Evolutionary conservation across 2,329 filamentous ascomycete species (phyloP).

Genomic region (Helotiales sp.): DNA sequence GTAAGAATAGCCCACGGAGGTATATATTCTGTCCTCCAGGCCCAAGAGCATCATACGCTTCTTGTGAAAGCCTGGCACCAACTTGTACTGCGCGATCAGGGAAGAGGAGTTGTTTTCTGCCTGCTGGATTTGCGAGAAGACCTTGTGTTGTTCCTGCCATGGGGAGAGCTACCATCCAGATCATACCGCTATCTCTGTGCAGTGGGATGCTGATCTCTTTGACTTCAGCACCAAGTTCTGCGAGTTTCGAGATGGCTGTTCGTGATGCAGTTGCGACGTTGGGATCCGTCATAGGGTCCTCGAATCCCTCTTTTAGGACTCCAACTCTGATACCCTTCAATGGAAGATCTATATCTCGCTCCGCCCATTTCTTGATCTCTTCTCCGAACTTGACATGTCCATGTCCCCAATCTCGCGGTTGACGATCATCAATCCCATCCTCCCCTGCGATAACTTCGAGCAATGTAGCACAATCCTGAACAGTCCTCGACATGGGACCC

Average conservation of each 20-base stretch:
- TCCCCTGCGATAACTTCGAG: slow-evolving; percentile 48
- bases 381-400: slow-evolving; percentile 19
- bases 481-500: slow-evolving; percentile 44
- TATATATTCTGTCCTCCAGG: slow-evolving; percentile 55
- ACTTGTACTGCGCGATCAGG: slow-evolving; percentile 16
- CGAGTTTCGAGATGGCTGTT: slow-evolving; percentile 42
- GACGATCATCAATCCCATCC: slow-evolving; percentile 49
- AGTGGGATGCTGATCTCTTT: slow-evolving; percentile 51
- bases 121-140: slow-evolving; percentile 45
- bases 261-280: slow-evolving; percentile 37
- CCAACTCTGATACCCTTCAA: slow-evolving; percentile 42
- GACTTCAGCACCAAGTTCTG: slow-evolving; percentile 48
- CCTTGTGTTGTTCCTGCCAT: slow-evolving; percentile 43
- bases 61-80: slow-evolving; percentile 50
- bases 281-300: slow-evolving; percentile 43
- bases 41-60: slow-evolving; percentile 51
- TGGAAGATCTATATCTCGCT: slow-evolving; percentile 4
- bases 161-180: slow-evolving; percentile 51
- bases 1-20: slow-evolving; percentile 50
- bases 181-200: slow-evolving; percentile 47
- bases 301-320: slow-evolving; percentile 46
- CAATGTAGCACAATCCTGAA: slow-evolving; percentile 42
- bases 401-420: slow-evolving; percentile 30
- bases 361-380: slow-evolving; percentile 16
- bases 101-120: slow-evolving; percentile 45